Evolutionary conservation across 495 filamentous ascomycete genomes (phyloP), one percentile per base, ranked within the genome.

Genomic region (Podospora appendiculata): DNA sequence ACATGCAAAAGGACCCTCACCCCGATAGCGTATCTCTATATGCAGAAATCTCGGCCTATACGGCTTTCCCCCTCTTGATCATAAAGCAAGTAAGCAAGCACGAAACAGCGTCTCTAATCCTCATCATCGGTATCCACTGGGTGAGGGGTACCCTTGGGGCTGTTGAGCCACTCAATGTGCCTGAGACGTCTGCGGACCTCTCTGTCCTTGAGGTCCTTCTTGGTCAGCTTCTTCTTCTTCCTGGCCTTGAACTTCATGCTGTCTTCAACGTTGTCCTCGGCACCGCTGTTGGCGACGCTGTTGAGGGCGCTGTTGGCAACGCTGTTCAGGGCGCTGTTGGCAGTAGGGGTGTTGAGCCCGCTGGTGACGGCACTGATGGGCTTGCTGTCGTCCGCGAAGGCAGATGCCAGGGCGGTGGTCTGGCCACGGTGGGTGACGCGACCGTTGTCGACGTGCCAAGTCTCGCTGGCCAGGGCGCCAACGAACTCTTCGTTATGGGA

Each of bases 401-500:
- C 86, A 65, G 90, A 88, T 5, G 82, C 61, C n/a, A 78, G 67
- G 51, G 91, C 77, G 35, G 87, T 82, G 17, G 80, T 69, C 62
- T 83, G 81, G 58, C 87, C 90, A 61, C 90, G 90, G 72, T 90
- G 81, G 12, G 86, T 85, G 49, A 98, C 81, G 14, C 86, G 83
- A 4, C 93, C 93, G 58, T 90, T 88, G 56, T 82, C 85, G 52
- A 98, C 86, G 71, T 95, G 86, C 85, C 93, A 92, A 68, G 95
- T 90, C 73, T 98, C 93, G 17, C 85, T 84, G 65, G 92, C 90
- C 10, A 98, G 83, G 4, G 92, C 91, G 54, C 90, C 89, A 43
- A 97, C 91, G 63, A 98, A 98, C 67, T 98, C 94, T 61, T 96
- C 88, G 81, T 97, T 96, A 76, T 98, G 93, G 58, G 91, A 96